These are phyloP conservation scores for Xerocomus spinulosus DNA, from an alignment of 768 basidiomycete species.

Conservation along the genomic window DNA sequence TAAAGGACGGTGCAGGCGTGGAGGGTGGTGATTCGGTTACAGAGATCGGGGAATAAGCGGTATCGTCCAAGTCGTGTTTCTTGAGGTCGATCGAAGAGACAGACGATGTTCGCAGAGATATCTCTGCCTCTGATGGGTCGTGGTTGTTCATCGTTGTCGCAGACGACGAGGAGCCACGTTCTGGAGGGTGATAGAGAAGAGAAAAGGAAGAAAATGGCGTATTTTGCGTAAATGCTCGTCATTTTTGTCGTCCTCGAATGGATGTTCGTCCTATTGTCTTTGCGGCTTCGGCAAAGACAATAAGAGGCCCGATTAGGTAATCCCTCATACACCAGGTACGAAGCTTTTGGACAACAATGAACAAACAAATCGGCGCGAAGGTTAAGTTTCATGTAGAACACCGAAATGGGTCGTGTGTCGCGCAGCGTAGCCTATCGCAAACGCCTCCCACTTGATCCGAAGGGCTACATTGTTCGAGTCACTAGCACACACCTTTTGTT, in stretches of 20 bases:
- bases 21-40: conserved; percentile 16
- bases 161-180: conserved; percentile 24
- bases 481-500: no score
- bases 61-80: conserved; percentile 4
- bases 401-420: no score
- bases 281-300: conserved; percentile 19
- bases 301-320: conserved; percentile 17
- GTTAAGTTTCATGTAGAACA: neutral
- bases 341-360: conserved; percentile 19
- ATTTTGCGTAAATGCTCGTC: neutral
- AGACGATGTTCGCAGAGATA: conserved; percentile 18
- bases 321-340: conserved; percentile 10
- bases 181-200: conserved; percentile 3
- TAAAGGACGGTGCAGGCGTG: conserved; percentile 48
- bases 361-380: neutral
- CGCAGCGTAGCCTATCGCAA: no score
- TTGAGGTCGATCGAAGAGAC: conserved; percentile 20
- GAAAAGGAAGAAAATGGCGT: conserved; percentile 10
- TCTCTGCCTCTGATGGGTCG: conserved; percentile 19
- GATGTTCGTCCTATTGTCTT: conserved; percentile 18
- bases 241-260: conserved; percentile 24
- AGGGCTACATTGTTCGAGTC: no score
- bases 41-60: conserved; percentile 12
- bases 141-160: conserved; percentile 31
- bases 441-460: no score